phyloP scores from a whole-genome alignment of 2,329 filamentous ascomycete species.

The Massarina eburnea region DNA sequence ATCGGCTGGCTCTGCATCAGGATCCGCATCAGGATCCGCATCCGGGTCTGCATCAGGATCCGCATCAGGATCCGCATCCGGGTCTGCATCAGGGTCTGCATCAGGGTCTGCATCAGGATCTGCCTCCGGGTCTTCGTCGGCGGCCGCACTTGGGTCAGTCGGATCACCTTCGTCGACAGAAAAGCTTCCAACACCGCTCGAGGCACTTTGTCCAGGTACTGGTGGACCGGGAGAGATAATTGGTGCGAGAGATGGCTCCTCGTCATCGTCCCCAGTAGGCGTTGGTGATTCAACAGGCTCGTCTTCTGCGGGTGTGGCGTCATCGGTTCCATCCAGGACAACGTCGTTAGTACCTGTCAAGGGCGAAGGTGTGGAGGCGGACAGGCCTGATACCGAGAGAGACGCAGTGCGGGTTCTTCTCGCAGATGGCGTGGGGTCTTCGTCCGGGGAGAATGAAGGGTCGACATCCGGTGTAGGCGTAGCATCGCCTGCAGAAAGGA shows the following conservation, averaged over 20 bases:
- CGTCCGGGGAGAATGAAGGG: too few species aligned
- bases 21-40: too few species aligned
- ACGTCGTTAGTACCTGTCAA: neutral
- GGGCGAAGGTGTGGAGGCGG: neutral
- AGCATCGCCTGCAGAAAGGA: neutral
- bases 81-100: too few species aligned
- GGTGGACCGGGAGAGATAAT: neutral
- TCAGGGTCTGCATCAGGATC: neutral
- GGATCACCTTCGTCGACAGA: neutral
- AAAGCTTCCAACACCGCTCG: neutral
- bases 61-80: too few species aligned
- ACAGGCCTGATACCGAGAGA: neutral
- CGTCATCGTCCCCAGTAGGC: neutral
- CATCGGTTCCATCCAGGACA: neutral
- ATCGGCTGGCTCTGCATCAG: too few species aligned
- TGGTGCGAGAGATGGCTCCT: neutral
- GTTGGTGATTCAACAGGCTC: neutral
- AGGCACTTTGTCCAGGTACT: neutral
- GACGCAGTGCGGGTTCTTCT: neutral
- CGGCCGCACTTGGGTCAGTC: neutral
- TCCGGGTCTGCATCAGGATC: too few species aligned
- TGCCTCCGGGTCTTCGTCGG: neutral
- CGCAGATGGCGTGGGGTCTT: neutral
- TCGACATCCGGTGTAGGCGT: neutral
- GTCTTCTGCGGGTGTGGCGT: neutral